Conservation (phyloP, 352 stramenopile species). For the Globisporangium sylvaticum region DNA sequence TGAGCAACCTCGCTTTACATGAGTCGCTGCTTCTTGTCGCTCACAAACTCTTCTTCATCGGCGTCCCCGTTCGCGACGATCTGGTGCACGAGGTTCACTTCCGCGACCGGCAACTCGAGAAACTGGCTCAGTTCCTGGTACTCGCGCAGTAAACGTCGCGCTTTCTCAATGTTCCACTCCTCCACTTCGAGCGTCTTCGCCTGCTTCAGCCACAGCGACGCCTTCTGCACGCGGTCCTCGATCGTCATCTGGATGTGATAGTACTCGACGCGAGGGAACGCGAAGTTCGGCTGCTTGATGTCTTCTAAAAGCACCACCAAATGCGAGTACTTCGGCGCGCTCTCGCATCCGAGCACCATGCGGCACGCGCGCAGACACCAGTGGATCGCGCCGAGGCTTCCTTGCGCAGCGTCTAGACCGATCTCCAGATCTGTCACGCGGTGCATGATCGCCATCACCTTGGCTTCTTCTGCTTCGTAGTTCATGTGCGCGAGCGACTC, state of each 20-base stretch:
- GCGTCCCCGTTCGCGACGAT: conserved; percentile 17
- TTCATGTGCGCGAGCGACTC: conserved; percentile 39
- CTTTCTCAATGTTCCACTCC: conserved; percentile 62
- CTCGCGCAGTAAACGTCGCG: conserved; percentile 34
- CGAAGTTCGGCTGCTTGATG: conserved; percentile 36
- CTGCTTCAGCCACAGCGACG: conserved; percentile 57
- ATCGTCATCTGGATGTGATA: conserved; percentile 70
- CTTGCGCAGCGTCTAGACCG: conserved; percentile 42
- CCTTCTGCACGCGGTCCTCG: conserved; percentile 56
- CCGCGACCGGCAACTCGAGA: conserved; percentile 53
- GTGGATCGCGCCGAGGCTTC: conserved; percentile 59
- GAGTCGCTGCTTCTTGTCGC: conserved; percentile 15
- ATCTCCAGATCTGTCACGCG: conserved; percentile 60
- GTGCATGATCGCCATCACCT: conserved; percentile 43
- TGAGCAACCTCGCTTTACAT: not conserved
- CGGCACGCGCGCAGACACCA: conserved; percentile 74
- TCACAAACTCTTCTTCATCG: conserved; percentile 18
- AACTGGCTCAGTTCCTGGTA: conserved; percentile 59
- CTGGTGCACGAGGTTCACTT: conserved; percentile 59
- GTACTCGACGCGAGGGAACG: conserved; percentile 66
- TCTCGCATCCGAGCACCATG: conserved; percentile 46
- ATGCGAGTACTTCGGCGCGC: conserved; percentile 61
- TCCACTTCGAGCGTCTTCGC: conserved; percentile 64
- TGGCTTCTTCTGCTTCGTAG: conserved; percentile 33
- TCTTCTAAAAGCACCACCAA: conserved; percentile 66